These are phyloP conservation scores for Choiromyces venosus DNA, from an alignment of 495 filamentous ascomycete genomes.

Conservation along the genomic window DNA sequence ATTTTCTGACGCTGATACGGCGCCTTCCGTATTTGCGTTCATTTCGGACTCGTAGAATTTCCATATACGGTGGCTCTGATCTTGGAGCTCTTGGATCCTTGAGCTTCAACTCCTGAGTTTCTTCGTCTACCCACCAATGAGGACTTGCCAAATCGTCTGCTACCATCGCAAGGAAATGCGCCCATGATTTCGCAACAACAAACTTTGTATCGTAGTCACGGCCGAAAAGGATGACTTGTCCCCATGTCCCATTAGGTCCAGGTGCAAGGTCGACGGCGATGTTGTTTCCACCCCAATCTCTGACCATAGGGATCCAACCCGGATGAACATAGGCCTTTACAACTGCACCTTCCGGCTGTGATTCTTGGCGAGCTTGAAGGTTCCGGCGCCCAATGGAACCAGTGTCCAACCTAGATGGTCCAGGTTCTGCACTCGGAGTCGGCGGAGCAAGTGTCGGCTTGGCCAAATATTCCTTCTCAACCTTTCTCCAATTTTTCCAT, in stretches of 20 bases:
- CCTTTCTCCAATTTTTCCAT: constrained; percentile 91
- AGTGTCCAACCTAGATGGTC: constrained; percentile 38
- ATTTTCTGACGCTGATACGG: constrained; percentile 30
- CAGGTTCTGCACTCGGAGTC: constrained; percentile 38
- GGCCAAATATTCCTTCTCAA: constrained; percentile 80
- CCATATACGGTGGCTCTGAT: constrained; percentile 89
- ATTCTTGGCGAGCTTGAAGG: constrained; percentile 77
- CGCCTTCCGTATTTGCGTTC: constrained; percentile 87
- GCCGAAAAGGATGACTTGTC: constrained; percentile 92
- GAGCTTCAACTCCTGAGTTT: constrained; percentile 82
- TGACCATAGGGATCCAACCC: constrained; percentile 90
- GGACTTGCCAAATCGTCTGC: constrained; percentile 84
- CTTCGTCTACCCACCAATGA: constrained; percentile 85
- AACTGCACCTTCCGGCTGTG: constrained; percentile 74
- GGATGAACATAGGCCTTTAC: constrained; percentile 93
- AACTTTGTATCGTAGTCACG: constrained; percentile 99
- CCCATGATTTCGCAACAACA: constrained; percentile 90
- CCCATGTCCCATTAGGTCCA: constrained; percentile 85
- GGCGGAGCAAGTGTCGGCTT: constrained; percentile 65
- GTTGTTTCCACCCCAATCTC: constrained; percentile 98
- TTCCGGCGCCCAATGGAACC: constrained; percentile 59
- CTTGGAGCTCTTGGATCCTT: constrained; percentile 80
- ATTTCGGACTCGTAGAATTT: constrained; percentile 87
- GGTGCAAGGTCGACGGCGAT: constrained; percentile 90
- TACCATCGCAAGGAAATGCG: constrained; percentile 73